These are phyloP conservation scores for Mycosphaerella arachidis DNA, from an alignment of 2,329 filamentous ascomycete species.

Conservation along the genomic window DNA sequence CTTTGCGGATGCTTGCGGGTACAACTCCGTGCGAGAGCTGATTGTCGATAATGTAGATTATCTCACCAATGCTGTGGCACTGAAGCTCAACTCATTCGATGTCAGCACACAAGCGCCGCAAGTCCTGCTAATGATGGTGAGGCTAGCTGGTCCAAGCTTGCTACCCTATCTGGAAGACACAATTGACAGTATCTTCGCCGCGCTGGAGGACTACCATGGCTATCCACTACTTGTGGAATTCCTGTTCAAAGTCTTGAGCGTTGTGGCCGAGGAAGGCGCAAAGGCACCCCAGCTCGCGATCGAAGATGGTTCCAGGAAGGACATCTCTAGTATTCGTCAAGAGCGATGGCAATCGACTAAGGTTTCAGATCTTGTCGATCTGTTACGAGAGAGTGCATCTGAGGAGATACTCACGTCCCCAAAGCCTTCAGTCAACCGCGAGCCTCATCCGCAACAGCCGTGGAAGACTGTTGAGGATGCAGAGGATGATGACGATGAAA, in stretches of 20 bases:
- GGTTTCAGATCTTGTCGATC: conserved; percentile 42
- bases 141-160: conserved; percentile 72
- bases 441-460: conserved; percentile 24
- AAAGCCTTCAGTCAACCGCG: conserved; percentile 32
- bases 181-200: conserved; percentile 83
- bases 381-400: conserved; percentile 14
- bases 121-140: conserved; percentile 91
- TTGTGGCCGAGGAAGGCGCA: conserved; percentile 77
- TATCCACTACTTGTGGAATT: conserved; percentile 81
- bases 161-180: conserved; percentile 90
- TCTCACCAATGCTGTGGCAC: conserved; percentile 84
- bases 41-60: conserved; percentile 93
- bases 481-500: conserved; percentile 34
- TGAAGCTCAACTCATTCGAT: conserved; percentile 87
- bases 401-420: conserved; percentile 16
- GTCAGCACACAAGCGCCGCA: conserved; percentile 87
- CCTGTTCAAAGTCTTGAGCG: conserved; percentile 75
- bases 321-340: neutral
- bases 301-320: conserved; percentile 31
- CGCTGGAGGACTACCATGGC: conserved; percentile 91
- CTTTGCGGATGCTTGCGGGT: conserved; percentile 71
- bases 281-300: conserved; percentile 49
- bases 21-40: conserved; percentile 67
- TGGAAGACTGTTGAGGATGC: conserved; percentile 24
- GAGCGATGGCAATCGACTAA: conserved; percentile 29